Base-by-base conservation (phyloP, 2,329 filamentous ascomycete species). In the Endoconidiophora polonica region DNA sequence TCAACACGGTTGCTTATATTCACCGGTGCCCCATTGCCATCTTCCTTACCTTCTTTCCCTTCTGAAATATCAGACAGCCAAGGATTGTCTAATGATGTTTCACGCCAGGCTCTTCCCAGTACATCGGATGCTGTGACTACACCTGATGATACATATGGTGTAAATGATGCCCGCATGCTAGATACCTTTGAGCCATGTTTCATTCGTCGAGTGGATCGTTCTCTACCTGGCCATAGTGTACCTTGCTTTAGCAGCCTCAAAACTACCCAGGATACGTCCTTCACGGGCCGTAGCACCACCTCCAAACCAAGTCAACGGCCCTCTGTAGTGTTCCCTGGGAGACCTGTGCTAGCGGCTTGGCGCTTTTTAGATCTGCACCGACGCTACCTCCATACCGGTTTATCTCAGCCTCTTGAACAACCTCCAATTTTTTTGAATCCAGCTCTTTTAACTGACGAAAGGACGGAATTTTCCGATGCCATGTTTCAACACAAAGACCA, bases 351-450 rank as follows among this genome's bases (percentile, higher is more conserved):
- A 9, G 43, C 52, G 3, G 20, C 39, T 12, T 54, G 52, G 52
- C 48, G 52, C 41, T 47, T 44, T 18, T 33, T 54, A 5, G 40
- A 44, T 18, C 44, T 48, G 7, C 40, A 45, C 5, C 39, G 39
- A 37, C 37, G 29, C 5, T 41, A 39, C 16, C 45, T 51, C 12
- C 29, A 18, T 3, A 49, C 52, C 5, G 45, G 49, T 38, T 20
- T 48, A 12, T 50, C 51, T 9, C 51, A 53, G 22, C 38, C 36
- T 38, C 16, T 24, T n/a, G 26, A 33, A 33, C 26, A 33, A 5
- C 26, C 26, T 33, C 12, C 12, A 22, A 22, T n/a, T 37, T 46
- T 46, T 10, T 24, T 46, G 12, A 24, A 38, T 16, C 44, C 36
- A 3, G 44, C 33, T 14, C 36, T 39, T 3, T 37, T 33, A 5